Evolutionary conservation across 108 stramenopile species (phyloP).

Genomic region (Skeletonema tropicum): DNA sequence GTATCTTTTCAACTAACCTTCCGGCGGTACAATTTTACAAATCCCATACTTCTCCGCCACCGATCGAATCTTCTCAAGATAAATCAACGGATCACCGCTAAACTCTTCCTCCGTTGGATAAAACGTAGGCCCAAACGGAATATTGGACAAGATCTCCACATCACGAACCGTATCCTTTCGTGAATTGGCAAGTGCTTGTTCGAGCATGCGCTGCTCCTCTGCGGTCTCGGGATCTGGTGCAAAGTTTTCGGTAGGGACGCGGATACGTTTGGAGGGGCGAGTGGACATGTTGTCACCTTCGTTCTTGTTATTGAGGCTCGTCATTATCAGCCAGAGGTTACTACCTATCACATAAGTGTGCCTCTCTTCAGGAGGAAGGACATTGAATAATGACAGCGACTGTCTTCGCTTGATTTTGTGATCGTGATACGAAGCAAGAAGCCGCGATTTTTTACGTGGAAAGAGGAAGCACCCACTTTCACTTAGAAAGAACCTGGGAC

Average conservation of each 20-base stretch:
- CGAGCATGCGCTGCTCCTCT: slow-evolving; percentile 69
- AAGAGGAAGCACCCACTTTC: no score
- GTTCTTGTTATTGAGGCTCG: not conserved
- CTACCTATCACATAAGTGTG: no score
- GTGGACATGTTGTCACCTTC: not conserved
- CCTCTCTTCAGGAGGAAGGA: no score
- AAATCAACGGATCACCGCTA: slow-evolving; percentile 81
- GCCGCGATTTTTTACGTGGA: no score
- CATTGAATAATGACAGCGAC: no score
- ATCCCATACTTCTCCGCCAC: slow-evolving; percentile 93
- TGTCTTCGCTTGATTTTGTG: no score
- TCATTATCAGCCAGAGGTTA: not conserved
- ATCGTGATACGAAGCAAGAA: no score
- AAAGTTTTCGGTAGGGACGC: slow-evolving; percentile 32
- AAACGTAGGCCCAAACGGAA: slow-evolving; percentile 79
- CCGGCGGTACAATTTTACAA: slow-evolving; percentile 96
- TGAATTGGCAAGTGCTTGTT: slow-evolving; percentile 77
- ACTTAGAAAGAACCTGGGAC: no score
- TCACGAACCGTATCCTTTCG: slow-evolving; percentile 51
- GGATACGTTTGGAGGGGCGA: slow-evolving; percentile 13
- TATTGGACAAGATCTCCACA: slow-evolving; percentile 37
- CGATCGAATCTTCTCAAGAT: slow-evolving; percentile 86
- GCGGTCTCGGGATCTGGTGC: slow-evolving; percentile 12
- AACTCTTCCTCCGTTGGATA: slow-evolving; percentile 89
- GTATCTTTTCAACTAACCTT: slow-evolving; percentile 69